These are phyloP conservation scores for Cordyceps cateniannulata DNA, from an alignment of 2,329 filamentous ascomycete genomes.

Conservation along the genomic window DNA sequence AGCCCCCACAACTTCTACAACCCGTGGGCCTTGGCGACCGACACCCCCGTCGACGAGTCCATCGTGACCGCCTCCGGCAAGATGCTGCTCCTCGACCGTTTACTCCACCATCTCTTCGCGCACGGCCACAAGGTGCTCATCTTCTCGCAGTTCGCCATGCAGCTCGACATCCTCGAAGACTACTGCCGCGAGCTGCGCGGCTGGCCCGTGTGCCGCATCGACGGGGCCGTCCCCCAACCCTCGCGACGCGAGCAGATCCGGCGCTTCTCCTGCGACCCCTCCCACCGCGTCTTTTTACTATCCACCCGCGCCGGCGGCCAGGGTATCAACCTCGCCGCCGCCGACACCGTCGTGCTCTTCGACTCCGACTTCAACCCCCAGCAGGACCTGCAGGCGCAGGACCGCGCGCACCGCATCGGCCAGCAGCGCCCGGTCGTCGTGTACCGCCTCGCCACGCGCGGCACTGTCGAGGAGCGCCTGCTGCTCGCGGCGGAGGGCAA, in stretches of 20 bases:
- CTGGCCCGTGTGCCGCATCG: slow-evolving; percentile 84
- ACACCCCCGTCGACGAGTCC: slow-evolving; percentile 63
- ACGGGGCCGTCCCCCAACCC: slow-evolving; percentile 74
- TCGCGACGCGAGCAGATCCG: slow-evolving; percentile 65
- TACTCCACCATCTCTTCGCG: slow-evolving; percentile 68
- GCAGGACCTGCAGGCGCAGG: slow-evolving; percentile 93
- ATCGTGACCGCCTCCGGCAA: slow-evolving; percentile 87
- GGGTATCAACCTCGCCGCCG: slow-evolving; percentile 87
- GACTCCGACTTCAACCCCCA: slow-evolving; percentile 92
- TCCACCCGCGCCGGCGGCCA: slow-evolving; percentile 90
- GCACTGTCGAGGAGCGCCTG: slow-evolving; percentile 83
- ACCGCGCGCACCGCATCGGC: slow-evolving; percentile 89
- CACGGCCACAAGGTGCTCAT: slow-evolving; percentile 85
- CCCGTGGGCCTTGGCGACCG: slow-evolving; percentile 63
- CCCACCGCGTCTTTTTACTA: slow-evolving; percentile 73
- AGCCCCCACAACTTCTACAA: slow-evolving; percentile 96
- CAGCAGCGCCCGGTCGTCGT: slow-evolving; percentile 89
- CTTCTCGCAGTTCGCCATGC: slow-evolving; percentile 94
- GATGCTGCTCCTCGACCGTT: slow-evolving; percentile 85
- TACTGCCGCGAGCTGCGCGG: slow-evolving; percentile 70
- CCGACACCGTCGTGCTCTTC: slow-evolving; percentile 89
- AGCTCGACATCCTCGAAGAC: slow-evolving; percentile 83
- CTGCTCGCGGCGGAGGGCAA: slow-evolving; percentile 87
- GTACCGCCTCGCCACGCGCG: slow-evolving; percentile 87
- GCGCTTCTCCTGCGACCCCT: slow-evolving; percentile 60